Percentiles rank a stretch among this genome's conserved stretches.
phyloP scores from a whole-genome alignment of 1,284 basidiomycete species.

The Prillingera fragicola region DNA sequence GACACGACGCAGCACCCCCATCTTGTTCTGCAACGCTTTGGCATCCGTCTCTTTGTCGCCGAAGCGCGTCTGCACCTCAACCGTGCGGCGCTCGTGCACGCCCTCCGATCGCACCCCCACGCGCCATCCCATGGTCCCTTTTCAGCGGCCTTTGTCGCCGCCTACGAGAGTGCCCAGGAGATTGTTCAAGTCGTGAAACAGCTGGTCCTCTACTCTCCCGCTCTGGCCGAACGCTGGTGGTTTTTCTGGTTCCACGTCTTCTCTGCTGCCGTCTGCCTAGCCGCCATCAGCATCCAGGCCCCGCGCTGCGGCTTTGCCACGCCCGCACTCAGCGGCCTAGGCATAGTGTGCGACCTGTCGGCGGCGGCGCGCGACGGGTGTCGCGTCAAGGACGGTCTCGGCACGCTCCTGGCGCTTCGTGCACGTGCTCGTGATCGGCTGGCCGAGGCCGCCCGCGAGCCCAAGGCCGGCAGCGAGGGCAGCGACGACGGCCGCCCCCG shows the following conservation, averaged over 20 bases:
- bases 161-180: conserved; percentile 42
- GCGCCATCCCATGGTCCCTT: conserved; percentile 32
- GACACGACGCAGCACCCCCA: conserved; percentile 37
- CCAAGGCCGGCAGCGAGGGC: conserved; percentile 1
- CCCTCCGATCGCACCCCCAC: conserved; percentile 30
- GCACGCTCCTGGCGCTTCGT: conserved; percentile 36
- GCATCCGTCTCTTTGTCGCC: conserved; percentile 38
- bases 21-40: conserved; percentile 38
- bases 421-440: conserved; percentile 35
- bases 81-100: conserved; percentile 37
- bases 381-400: conserved; percentile 43
- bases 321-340: conserved; percentile 38
- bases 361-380: conserved; percentile 39
- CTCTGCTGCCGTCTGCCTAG: conserved; percentile 41
- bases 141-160: conserved; percentile 31
- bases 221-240: conserved; percentile 38
- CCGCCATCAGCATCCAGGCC: conserved; percentile 43
- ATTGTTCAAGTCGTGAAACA: conserved; percentile 43
- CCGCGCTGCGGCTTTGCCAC: conserved; percentile 44
- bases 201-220: conserved; percentile 41
- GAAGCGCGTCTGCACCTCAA: conserved; percentile 42
- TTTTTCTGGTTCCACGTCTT: conserved; percentile 46
- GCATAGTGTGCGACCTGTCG: conserved; percentile 43
- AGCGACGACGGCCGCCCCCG: not conserved
- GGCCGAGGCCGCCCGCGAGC: not conserved